A percentile compares a stretch with the other conserved stretches of the same genome.
phyloP scores from a whole-genome alignment of 73 alveolate genomes.

The Tetrahymena elliotti region DNA sequence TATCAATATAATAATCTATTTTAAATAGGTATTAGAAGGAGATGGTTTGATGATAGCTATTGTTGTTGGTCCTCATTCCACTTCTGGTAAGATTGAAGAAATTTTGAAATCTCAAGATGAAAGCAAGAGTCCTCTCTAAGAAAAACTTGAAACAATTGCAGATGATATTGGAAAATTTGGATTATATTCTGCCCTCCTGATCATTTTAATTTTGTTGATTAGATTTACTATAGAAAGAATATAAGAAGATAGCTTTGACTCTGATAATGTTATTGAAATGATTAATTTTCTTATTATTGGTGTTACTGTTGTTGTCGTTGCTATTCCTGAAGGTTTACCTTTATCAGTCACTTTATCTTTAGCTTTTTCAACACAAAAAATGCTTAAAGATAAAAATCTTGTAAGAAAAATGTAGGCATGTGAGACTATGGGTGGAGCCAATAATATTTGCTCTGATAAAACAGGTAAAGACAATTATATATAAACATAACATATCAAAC shows the following conservation, averaged over 20 bases:
- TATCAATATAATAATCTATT: not conserved
- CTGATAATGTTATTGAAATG: slow-evolving; percentile 49
- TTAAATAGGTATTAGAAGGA: slow-evolving; percentile 21
- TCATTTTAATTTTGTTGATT: slow-evolving; percentile 6
- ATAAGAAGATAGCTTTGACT: slow-evolving; percentile 31
- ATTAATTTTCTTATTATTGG: slow-evolving; percentile 57
- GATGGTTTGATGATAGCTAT: slow-evolving; percentile 24
- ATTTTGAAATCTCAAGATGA: slow-evolving; percentile 14
- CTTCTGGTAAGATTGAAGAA: slow-evolving; percentile 27
- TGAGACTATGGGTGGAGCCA: slow-evolving; percentile 87
- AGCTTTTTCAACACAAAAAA: slow-evolving; percentile 59
- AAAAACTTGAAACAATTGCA: slow-evolving; percentile 47
- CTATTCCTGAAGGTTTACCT: slow-evolving; percentile 73
- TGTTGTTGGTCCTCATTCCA: slow-evolving; percentile 27
- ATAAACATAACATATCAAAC: not conserved
- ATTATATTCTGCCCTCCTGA: slow-evolving; percentile 36
- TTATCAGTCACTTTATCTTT: slow-evolving; percentile 60
- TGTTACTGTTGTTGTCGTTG: slow-evolving; percentile 58
- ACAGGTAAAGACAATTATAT: slow-evolving; percentile 40
- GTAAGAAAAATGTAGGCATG: slow-evolving; percentile 67
- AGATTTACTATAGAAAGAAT: slow-evolving; percentile 29
- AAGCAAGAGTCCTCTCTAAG: slow-evolving; percentile 20
- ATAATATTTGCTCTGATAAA: slow-evolving; percentile 62
- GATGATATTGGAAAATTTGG: slow-evolving; percentile 54
- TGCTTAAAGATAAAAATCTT: slow-evolving; percentile 62